Base-by-base conservation (phyloP, 495 filamentous ascomycete genomes). In the Hypomontagnella monticulosa region DNA sequence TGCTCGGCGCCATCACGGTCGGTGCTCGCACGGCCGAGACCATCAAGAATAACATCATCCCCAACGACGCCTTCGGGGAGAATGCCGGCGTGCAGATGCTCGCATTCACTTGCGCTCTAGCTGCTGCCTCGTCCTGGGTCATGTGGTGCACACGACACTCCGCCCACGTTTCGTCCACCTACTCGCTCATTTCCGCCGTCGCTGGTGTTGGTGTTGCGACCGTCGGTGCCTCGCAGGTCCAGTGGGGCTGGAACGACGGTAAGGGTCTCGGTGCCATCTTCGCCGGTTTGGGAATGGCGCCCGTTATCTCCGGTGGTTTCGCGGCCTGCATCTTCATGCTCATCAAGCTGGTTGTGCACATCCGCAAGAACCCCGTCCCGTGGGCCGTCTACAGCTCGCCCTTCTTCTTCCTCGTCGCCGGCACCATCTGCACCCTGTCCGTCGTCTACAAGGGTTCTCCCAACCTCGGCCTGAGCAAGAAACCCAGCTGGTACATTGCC, bases 401-500 rank as follows among this genome's bases (percentile, higher is more conserved):
- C 4, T 80, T 84, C 72, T 88, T 80, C 73, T 88, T 85, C 75
- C 79, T 86, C 44, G 75, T 87, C 53, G 84, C 84, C 33, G 80
- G 75, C 18, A 87, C 82, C 23, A 76, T 88, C 32, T 84, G 83
- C 67, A 84, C 84, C 2, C 74, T 89, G 0, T 87, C 83, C 15
- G 86, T 89, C 61, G 86, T 88, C 57, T 87, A 86, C 79, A 87
- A 88, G 76, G 86, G 85, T 9, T 87, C 85, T 4, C 85, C 85
- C 8, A 84, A 76, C 60, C 76, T 87, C 6, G 75, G 75, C 10
- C 69, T 89, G 43, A 78, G 67, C 74, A 80, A 86, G 74, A 87
- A 85, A 76, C 81, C 85, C 8, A 42, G 49, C 10, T 83, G 79
- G 76, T 87, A 83, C 57, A 79, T 87, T 63, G 84, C 78, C 11